phyloP scores from a whole-genome alignment of 1,284 basidiomycete species.

The Phlebopus sp. region DNA sequence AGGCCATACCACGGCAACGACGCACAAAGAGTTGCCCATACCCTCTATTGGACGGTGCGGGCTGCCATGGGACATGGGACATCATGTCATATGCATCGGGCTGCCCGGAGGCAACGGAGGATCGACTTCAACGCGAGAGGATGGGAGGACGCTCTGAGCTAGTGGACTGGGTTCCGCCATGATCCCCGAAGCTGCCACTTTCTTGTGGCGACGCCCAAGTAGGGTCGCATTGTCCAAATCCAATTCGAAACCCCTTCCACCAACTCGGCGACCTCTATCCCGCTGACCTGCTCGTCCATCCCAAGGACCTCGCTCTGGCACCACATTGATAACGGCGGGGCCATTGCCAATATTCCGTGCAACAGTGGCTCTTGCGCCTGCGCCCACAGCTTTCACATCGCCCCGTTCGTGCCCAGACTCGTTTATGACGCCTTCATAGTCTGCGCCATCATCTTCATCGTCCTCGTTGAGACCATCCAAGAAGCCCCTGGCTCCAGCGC shows the following conservation, averaged over 20 bases:
- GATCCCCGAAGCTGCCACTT: slow-evolving; percentile 22
- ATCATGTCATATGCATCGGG: slow-evolving; percentile 36
- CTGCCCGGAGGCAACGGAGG: slow-evolving; percentile 34
- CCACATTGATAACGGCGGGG: slow-evolving; percentile 13
- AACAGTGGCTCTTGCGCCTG: slow-evolving; percentile 33
- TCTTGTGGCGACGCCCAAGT: slow-evolving; percentile 67
- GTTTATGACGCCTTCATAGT: slow-evolving; percentile 46
- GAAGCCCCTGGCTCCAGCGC: slow-evolving; percentile 78
- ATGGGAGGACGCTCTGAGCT: slow-evolving; percentile 29
- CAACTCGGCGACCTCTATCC: slow-evolving; percentile 49
- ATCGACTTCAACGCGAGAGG: slow-evolving; percentile 24
- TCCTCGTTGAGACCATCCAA: slow-evolving; percentile 90
- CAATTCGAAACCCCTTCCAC: slow-evolving; percentile 65
- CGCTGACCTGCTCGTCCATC: slow-evolving; percentile 77
- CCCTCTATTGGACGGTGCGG: not conserved
- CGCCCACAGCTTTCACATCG: slow-evolving; percentile 27
- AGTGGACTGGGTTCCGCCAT: slow-evolving; percentile 38
- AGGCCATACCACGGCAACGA: not conserved
- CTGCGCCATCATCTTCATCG: slow-evolving; percentile 59
- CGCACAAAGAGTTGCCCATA: not conserved
- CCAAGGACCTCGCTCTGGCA: slow-evolving; percentile 32
- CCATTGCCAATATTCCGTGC: slow-evolving; percentile 36
- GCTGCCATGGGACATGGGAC: no score
- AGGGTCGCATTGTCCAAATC: slow-evolving; percentile 83
- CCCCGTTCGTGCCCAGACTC: slow-evolving; percentile 48